These are phyloP conservation scores for Lachnellula subtilissima DNA, from an alignment of 2,329 filamentous ascomycete species.

Conservation along the genomic window DNA sequence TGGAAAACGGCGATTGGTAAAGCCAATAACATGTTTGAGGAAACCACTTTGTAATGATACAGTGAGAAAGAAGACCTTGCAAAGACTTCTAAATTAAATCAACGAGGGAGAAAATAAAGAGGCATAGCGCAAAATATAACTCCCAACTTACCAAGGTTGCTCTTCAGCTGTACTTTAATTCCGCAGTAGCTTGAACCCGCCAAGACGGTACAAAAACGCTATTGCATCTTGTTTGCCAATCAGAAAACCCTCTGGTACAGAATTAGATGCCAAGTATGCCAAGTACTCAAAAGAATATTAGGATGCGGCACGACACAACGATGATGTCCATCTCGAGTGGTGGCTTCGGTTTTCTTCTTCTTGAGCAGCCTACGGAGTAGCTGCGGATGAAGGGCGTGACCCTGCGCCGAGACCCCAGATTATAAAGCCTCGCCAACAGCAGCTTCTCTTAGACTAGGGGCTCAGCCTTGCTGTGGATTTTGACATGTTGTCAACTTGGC, in stretches of 20 bases:
- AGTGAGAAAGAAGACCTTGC: background rate
- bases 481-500: background rate
- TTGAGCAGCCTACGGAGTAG: background rate
- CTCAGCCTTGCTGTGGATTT: background rate
- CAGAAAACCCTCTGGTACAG: background rate
- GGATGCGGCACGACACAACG: background rate
- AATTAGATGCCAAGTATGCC: background rate
- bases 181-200: background rate
- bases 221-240: slow-evolving; percentile 1
- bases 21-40: background rate
- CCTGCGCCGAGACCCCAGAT: background rate
- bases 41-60: background rate
- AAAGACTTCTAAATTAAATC: background rate
- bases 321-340: background rate
- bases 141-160: background rate
- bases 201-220: background rate
- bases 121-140: background rate
- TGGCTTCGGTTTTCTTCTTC: background rate
- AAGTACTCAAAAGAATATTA: background rate
- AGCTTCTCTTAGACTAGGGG: background rate
- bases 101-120: background rate
- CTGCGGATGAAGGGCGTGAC: background rate
- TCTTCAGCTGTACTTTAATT: background rate
- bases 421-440: background rate
- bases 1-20: slow-evolving; percentile 1